phyloP scores from a whole-genome alignment of 495 filamentous ascomycete genomes.

The Aspergillus kassunensis region DNA sequence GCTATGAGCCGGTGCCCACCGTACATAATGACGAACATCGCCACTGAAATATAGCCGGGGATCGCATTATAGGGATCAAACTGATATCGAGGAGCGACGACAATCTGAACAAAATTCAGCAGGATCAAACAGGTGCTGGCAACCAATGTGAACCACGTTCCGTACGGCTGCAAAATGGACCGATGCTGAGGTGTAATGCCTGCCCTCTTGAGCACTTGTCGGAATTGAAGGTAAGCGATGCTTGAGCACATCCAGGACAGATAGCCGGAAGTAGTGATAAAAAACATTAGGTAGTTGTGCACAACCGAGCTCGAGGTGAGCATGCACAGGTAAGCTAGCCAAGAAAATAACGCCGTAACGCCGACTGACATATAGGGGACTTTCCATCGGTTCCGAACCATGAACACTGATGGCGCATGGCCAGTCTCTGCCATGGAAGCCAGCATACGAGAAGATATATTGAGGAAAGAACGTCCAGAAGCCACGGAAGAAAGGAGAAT shows the following conservation, averaged over 20 bases:
- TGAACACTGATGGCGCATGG: constrained; percentile 42
- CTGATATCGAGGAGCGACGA: constrained; percentile 34
- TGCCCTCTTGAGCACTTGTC: constrained; percentile 40
- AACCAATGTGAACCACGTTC: constrained; percentile 45
- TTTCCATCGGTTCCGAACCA: constrained; percentile 35
- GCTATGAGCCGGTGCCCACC: constrained; percentile 14
- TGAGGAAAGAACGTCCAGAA: constrained; percentile 59
- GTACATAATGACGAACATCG: constrained; percentile 49
- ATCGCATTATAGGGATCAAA: constrained; percentile 48
- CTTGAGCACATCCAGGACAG: constrained; percentile 57
- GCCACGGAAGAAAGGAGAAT: constrained; percentile 72
- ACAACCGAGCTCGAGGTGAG: constrained; percentile 27
- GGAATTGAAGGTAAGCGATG: constrained; percentile 54
- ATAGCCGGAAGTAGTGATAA: constrained; percentile 57
- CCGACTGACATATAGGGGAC: constrained; percentile 47
- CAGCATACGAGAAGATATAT: constrained; percentile 50
- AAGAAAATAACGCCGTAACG: constrained; percentile 36
- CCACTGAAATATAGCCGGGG: constrained; percentile 58
- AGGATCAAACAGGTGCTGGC: constrained; percentile 46
- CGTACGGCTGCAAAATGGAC: constrained; percentile 49
- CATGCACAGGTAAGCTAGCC: constrained; percentile 34
- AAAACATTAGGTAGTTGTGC: constrained; percentile 52
- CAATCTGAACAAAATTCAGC: constrained; percentile 52
- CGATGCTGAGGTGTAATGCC: constrained; percentile 38
- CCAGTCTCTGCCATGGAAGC: constrained; percentile 45